Percentiles rank a stretch among this genome's conserved stretches.
Conservation (phyloP, 139 green algal genomes). For the Pleodorina starrii region DNA sequence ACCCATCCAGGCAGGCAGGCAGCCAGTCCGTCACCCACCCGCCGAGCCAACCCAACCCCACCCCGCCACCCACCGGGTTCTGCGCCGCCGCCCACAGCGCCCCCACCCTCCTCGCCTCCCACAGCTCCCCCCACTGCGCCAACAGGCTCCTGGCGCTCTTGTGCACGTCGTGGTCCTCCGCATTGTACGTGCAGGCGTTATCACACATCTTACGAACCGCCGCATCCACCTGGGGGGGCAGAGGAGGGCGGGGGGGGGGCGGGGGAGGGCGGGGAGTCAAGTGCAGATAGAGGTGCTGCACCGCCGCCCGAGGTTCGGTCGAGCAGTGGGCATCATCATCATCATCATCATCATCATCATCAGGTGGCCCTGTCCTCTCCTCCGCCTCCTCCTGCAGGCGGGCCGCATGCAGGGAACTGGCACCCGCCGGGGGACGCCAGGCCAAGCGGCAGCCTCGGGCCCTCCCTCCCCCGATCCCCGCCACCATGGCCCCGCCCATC, state of each 20-base stretch:
- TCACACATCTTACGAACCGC: constrained; percentile 20
- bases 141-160: not conserved
- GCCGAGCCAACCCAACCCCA: no score
- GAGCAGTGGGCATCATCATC: no score
- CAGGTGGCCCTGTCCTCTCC: no score
- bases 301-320: no score
- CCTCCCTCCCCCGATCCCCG: no score
- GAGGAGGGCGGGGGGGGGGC: not conserved
- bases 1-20: not conserved
- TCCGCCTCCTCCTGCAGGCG: no score
- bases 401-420: no score
- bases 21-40: not conserved
- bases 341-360: no score
- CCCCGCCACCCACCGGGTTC: constrained; percentile 1
- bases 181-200: constrained; percentile 35
- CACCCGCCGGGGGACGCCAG: no score
- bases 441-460: no score
- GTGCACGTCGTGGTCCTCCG: constrained; percentile 7
- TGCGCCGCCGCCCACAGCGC: constrained; percentile 25
- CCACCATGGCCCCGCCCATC: no score
- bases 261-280: not conserved
- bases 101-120: not conserved
- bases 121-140: constrained; percentile 21
- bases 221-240: constrained; percentile 26
- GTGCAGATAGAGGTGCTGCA: no score